Conservation (phyloP, 1,139 yeast genomes). For the Hemisphaericaspora xylanilytica region DNA sequence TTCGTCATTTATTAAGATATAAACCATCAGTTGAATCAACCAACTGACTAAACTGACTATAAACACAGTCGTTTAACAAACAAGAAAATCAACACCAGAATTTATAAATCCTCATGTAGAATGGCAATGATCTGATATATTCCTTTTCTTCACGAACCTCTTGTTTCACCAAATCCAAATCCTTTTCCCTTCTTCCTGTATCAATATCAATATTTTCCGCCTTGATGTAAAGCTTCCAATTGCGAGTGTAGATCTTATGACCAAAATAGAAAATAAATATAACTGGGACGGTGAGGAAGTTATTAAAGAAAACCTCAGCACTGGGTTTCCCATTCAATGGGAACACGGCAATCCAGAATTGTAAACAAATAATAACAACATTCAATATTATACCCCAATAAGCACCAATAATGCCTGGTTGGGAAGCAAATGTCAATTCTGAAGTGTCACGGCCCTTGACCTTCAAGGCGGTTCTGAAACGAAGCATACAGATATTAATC, state of each 20-base stretch:
- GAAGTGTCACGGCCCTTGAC: slow-evolving; percentile 60
- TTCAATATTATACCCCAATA: slow-evolving; percentile 60
- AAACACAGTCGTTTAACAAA: too few species aligned
- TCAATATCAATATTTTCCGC: slow-evolving; percentile 61
- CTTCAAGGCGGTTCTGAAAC: slow-evolving; percentile 74
- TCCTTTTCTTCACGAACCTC: slow-evolving; percentile 64
- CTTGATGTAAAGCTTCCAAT: slow-evolving; percentile 47
- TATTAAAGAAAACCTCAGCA: slow-evolving; percentile 58
- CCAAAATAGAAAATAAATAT: slow-evolving; percentile 53
- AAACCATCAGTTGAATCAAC: neutral
- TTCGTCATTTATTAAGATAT: too few species aligned
- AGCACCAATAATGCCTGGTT: slow-evolving; percentile 71
- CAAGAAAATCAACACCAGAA: slow-evolving; percentile 49
- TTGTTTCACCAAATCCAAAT: slow-evolving; percentile 61
- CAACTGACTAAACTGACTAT: neutral
- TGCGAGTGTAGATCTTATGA: slow-evolving; percentile 56
- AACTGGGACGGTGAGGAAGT: slow-evolving; percentile 63
- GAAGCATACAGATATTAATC: slow-evolving; percentile 69
- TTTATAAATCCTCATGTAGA: slow-evolving; percentile 48
- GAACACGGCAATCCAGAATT: slow-evolving; percentile 75
- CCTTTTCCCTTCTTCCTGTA: slow-evolving; percentile 68
- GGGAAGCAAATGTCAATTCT: slow-evolving; percentile 70
- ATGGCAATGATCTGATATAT: slow-evolving; percentile 48
- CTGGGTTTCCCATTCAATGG: slow-evolving; percentile 59
- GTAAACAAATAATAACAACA: slow-evolving; percentile 67